Base-by-base conservation (phyloP, 495 filamentous ascomycete genomes). In the Achaetomiella virescens region DNA sequence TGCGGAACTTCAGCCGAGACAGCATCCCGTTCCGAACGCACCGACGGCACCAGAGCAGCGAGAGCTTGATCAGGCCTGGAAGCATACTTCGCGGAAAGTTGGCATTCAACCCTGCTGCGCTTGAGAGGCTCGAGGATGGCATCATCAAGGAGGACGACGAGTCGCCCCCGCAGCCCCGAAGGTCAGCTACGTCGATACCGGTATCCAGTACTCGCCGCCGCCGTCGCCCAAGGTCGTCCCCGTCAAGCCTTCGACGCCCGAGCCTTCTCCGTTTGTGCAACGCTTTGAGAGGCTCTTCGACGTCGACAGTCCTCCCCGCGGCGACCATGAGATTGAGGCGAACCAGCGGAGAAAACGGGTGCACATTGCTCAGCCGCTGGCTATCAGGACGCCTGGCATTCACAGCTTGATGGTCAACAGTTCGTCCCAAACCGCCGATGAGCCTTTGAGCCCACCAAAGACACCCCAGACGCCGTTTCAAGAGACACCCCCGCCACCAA, bases 131-230 rank as follows among this genome's bases (percentile, higher is more conserved):
- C 21, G 77, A 81, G 58, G 68, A 64, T 41, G 72, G 74, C 15
- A 73, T 72, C 42, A 73, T 77, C 55, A 73, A 72, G 43, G 77
- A 80, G 49, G 79, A 80, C 36, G 75, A 79, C 29, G 72, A 72
- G 55, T 63, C 62, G 25, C 50, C 55, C 38, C 25, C 50, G 29
- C 67, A 2, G 36, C 57, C 4, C 62, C 63, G 10, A 66, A 57
- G 43, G 48, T 46, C 36, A 61, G 38, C 36, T 92, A 91, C 68
- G 78, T 79, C 37, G 88, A 95, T 66, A 78, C 79, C n/a, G 89
- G 84, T 2, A 78, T 88, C 38, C 91, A 96, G 67, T 90, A 78
- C 62, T 89, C 91, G 41, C 90, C 89, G 41, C 91, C 89, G 7
- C 77, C 84, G 2, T 95, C 88, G 17, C 89, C 89, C 6, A 75